These are phyloP conservation scores for Coemansia sp. DNA, from an alignment of 192 early-diverging fungal genomes.

Conservation along the genomic window DNA sequence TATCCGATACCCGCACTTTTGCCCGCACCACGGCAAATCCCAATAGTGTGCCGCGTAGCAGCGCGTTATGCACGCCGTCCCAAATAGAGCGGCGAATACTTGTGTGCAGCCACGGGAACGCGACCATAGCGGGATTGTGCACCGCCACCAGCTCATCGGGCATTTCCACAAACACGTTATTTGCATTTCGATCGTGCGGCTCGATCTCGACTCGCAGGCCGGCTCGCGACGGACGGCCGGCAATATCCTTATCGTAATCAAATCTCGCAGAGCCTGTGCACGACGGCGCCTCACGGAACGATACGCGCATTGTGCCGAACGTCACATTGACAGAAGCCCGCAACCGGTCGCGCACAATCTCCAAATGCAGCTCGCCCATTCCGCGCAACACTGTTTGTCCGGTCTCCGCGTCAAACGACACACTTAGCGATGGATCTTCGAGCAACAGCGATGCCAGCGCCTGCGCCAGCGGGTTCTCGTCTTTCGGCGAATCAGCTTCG, in stretches of 20 bases:
- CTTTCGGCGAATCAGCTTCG: constrained; percentile 73
- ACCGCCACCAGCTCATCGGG: neutral
- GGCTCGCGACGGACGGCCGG: constrained; percentile 67
- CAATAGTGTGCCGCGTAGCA: constrained; percentile 74
- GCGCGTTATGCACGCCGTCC: constrained; percentile 66
- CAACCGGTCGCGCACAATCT: constrained; percentile 84
- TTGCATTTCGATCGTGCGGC: constrained; percentile 35
- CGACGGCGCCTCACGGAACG: constrained; percentile 77
- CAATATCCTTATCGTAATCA: constrained; percentile 68
- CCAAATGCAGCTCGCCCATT: constrained; percentile 94
- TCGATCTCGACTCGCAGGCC: constrained; percentile 59
- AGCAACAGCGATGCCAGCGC: constrained; percentile 72
- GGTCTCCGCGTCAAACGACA: constrained; percentile 75
- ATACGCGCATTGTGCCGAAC: constrained; percentile 83
- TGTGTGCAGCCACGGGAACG: constrained; percentile 8
- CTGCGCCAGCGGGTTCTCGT: constrained; percentile 70
- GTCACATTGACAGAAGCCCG: constrained; percentile 73
- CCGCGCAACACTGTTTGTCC: constrained; percentile 87
- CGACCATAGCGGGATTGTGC: neutral
- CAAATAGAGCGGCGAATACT: constrained; percentile 56
- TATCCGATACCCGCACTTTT: constrained; percentile 53
- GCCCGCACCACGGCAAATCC: constrained; percentile 74
- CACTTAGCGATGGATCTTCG: constrained; percentile 86
- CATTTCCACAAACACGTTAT: constrained; percentile 21
- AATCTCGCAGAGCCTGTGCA: constrained; percentile 29